Percentiles rank a stretch among this genome's conserved stretches.
phyloP scores from a whole-genome alignment of 768 basidiomycete genomes.

The Suillus cothurnatus region DNA sequence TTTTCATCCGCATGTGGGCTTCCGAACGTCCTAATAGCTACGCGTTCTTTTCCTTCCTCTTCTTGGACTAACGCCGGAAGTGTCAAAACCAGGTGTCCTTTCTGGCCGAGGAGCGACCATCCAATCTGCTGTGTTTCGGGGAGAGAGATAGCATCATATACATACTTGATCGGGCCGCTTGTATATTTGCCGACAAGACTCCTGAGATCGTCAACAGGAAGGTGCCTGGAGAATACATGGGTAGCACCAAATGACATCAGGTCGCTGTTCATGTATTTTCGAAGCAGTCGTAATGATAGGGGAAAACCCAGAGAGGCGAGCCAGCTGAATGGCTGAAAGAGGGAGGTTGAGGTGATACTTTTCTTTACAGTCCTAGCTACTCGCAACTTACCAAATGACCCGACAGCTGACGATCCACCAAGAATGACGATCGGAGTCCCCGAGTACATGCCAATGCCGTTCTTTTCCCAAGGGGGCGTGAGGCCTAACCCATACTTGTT shows the following conservation, averaged over 20 bases:
- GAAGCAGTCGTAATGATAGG: slow-evolving; percentile 45
- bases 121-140: slow-evolving; percentile 38
- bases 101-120: slow-evolving; percentile 33
- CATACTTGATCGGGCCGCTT: slow-evolving; percentile 20
- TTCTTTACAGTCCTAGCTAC: slow-evolving; percentile 8
- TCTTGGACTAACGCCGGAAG: slow-evolving; percentile 26
- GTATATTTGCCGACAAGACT: slow-evolving; percentile 29
- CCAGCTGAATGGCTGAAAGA: slow-evolving; percentile 40
- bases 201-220: slow-evolving; percentile 16
- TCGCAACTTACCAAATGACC: slow-evolving; percentile 43
- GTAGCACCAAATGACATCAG: slow-evolving; percentile 44
- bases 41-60: slow-evolving; percentile 22
- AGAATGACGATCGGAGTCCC: slow-evolving; percentile 47
- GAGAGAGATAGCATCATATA: slow-evolving; percentile 35
- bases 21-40: slow-evolving; percentile 25
- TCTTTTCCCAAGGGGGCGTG: slow-evolving; percentile 36
- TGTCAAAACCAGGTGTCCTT: slow-evolving; percentile 36
- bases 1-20: slow-evolving; percentile 24
- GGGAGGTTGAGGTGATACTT: neutral
- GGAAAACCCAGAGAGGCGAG: slow-evolving; percentile 40
- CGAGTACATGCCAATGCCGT: slow-evolving; percentile 38
- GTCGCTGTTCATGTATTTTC: slow-evolving; percentile 25
- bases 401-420: slow-evolving; percentile 52
- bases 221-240: slow-evolving; percentile 38
- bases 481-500: slow-evolving; percentile 41